These are phyloP conservation scores for Backusella westeae DNA, from an alignment of 192 early-diverging fungal genomes.

Conservation along the genomic window DNA sequence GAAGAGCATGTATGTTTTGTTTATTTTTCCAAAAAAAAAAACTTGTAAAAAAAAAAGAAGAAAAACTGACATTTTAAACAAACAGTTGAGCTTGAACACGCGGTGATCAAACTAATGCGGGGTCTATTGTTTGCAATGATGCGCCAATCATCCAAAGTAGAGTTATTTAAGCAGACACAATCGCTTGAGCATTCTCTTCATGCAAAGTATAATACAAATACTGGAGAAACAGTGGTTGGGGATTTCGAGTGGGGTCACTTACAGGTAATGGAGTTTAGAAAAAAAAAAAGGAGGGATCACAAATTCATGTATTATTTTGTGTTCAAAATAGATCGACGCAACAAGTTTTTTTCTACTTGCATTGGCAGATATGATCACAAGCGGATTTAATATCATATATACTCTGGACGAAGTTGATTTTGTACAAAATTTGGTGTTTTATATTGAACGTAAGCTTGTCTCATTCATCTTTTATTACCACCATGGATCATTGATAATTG, in stretches of 20 bases:
- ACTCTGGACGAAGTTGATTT: conserved; percentile 82
- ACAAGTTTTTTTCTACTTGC: conserved; percentile 78
- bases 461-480: not conserved
- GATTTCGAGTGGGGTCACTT: conserved; percentile 85
- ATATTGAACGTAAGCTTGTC: conserved; percentile 65
- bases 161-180: conserved; percentile 79
- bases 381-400: conserved; percentile 68
- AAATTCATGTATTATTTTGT: not conserved
- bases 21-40: not conserved
- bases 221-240: conserved; percentile 82
- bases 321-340: conserved; percentile 58
- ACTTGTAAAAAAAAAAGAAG: not conserved
- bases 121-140: conserved; percentile 79
- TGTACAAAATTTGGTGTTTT: conserved; percentile 85
- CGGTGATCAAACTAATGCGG: conserved; percentile 82
- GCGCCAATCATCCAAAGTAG: conserved; percentile 78
- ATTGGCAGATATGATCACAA: conserved; percentile 80
- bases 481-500: not conserved
- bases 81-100: conserved; percentile 78
- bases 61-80: not conserved
- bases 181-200: conserved; percentile 68
- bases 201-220: conserved; percentile 84
- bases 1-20: conserved; percentile 61
- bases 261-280: conserved; percentile 38
- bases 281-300: too few relatives aligned